Evolutionary conservation across 805 yeast species (phyloP), one percentile per base, ranked within the genome.

Genomic region (Candida tibetensis): DNA sequence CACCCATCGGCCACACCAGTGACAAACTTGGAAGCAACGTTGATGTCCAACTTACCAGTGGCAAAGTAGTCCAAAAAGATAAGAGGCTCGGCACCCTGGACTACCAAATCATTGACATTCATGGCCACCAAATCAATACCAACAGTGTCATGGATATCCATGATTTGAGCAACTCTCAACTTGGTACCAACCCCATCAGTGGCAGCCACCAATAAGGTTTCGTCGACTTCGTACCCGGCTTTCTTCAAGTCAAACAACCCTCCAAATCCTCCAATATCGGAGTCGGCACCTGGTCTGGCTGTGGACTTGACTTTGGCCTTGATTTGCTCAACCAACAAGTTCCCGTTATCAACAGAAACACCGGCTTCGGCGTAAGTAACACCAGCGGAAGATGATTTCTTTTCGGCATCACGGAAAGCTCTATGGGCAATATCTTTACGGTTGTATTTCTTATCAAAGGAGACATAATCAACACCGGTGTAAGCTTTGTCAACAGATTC

Each of bases 141-240:
- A 30, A 93, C 99, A n/a, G 99, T 91, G 60, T 88, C 81, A 59
- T 95, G 98, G 41, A 85, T 85, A 52, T 82, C 72, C 67, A 90
- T 74, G 48, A 79, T 79, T 69, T 93, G 98, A 1, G 98, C 99
- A 58, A 95, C 81, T 73, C 89, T 81, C 49, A 93, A 78, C 68
- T 93, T 93, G 44, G 99, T 91, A 49, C 99, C 99, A 41, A 93
- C 98, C 66, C 99, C 99, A 66, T 93, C 99, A 32, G 99, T 93
- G 42, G 99, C 98, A 42, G 93, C 96, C 29, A 93, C 98, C 42
- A 93, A 71, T 40, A 93, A 65, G n/a, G 88, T 81, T 40, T 84
- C 81, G 47, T 76, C 79, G 15, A 88, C 77, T 49, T 81, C 79
- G 66, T 82, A 93, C 5, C 98, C 98, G 31, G 95, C 95, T 36